Evolutionary conservation across 2,329 filamentous ascomycete species (phyloP).

Genomic region (Aureobasidium subglaciale): DNA sequence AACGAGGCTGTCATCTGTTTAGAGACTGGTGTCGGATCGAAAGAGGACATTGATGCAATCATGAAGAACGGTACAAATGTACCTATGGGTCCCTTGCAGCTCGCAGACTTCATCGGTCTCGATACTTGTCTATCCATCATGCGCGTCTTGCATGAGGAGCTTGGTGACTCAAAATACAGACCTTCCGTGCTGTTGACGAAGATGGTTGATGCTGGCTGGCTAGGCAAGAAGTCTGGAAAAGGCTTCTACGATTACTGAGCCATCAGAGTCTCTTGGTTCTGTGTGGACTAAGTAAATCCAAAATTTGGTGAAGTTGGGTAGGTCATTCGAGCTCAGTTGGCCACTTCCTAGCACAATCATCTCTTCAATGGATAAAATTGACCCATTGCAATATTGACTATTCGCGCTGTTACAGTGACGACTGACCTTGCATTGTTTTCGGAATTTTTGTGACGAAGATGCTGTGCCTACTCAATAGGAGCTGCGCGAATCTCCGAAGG

Average conservation of each 20-base stretch:
- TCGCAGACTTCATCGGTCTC: slow-evolving; percentile 95
- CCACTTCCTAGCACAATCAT: too few relatives aligned
- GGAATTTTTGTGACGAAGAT: too few relatives aligned
- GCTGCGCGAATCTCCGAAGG: background rate
- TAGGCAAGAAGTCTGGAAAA: slow-evolving; percentile 95
- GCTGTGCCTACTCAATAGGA: background rate
- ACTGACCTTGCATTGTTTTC: too few relatives aligned
- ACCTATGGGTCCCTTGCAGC: slow-evolving; percentile 88
- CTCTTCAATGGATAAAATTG: too few relatives aligned
- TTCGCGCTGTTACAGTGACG: too few relatives aligned
- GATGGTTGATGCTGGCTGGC: slow-evolving; percentile 97
- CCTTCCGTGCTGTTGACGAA: slow-evolving; percentile 80
- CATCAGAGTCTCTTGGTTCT: background rate
- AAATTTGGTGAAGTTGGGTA: too few relatives aligned
- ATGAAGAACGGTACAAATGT: slow-evolving; percentile 99
- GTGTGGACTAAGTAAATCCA: background rate
- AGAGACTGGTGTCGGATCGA: slow-evolving; percentile 81
- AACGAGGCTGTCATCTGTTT: slow-evolving; percentile 96
- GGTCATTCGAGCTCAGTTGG: too few relatives aligned
- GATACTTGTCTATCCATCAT: slow-evolving; percentile 97
- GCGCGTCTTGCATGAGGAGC: slow-evolving; percentile 86
- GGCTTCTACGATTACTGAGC: slow-evolving; percentile 82
- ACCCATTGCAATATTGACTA: too few relatives aligned
- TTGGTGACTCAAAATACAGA: slow-evolving; percentile 91
- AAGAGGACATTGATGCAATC: slow-evolving; percentile 90